phyloP scores from a whole-genome alignment of 352 stramenopile genomes.

The Globisporangium heterothallicum region DNA sequence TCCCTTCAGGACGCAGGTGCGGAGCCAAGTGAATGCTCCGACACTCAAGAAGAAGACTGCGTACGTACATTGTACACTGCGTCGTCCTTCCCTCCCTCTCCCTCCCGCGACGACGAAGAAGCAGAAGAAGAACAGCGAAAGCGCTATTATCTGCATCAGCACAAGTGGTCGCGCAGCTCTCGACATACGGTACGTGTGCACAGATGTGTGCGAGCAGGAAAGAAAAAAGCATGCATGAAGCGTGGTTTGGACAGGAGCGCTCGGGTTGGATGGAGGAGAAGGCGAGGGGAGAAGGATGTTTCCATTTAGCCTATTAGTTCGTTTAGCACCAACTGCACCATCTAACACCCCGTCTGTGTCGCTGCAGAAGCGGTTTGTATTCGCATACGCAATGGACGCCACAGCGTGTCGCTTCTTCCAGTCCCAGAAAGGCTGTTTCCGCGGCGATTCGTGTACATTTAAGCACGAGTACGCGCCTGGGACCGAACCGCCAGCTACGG shows the following conservation, averaged over 20 bases:
- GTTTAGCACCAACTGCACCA: slow-evolving; percentile 95
- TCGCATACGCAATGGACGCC: slow-evolving; percentile 26
- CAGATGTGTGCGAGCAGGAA: too few species aligned
- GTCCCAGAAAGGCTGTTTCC: slow-evolving; percentile 63
- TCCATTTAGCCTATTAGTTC: too few species aligned
- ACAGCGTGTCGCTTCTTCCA: slow-evolving; percentile 67
- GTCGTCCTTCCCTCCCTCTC: too few species aligned
- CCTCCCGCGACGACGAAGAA: background rate
- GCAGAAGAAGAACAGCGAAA: slow-evolving; percentile 7
- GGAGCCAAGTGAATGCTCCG: background rate
- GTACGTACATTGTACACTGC: too few species aligned
- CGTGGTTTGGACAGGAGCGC: too few species aligned
- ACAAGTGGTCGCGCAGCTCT: slow-evolving; percentile 70
- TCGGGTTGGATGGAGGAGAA: too few species aligned
- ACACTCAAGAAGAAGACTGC: too few species aligned
- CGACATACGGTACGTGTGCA: too few species aligned
- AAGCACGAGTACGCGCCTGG: slow-evolving; percentile 31
- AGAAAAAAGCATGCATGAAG: too few species aligned
- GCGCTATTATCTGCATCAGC: too few species aligned
- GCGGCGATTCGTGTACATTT: slow-evolving; percentile 58
- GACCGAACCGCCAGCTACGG: background rate
- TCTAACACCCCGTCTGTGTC: slow-evolving; percentile 90
- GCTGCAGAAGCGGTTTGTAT: slow-evolving; percentile 63
- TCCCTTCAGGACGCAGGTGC: too few species aligned
- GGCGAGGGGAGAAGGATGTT: too few species aligned